Evolutionary conservation across 768 basidiomycete species (phyloP).

Genomic region (Calocybe cyanea): DNA sequence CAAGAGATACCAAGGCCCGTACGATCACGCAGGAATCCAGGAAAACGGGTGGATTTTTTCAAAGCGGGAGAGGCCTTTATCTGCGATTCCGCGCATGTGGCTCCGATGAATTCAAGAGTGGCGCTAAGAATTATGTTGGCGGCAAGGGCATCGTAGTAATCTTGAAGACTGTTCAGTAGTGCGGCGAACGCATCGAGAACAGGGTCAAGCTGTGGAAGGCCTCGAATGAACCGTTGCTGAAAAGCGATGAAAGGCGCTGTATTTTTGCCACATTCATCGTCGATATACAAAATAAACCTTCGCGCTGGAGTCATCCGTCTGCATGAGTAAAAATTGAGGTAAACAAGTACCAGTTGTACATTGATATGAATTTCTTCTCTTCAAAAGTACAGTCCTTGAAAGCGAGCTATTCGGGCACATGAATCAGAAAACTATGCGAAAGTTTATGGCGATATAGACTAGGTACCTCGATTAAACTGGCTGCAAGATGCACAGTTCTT

Average conservation of each 20-base stretch:
- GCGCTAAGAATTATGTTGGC: slow-evolving; percentile 17
- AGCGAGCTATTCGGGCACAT: slow-evolving; percentile 14
- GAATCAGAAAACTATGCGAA: neutral
- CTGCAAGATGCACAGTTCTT: slow-evolving; percentile 6
- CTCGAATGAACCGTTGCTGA: slow-evolving; percentile 14
- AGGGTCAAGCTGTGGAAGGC: slow-evolving; percentile 16
- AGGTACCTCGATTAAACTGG: slow-evolving; percentile 10
- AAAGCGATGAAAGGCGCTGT: slow-evolving; percentile 10
- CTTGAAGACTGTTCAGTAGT: slow-evolving; percentile 9
- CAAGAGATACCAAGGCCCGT: slow-evolving; percentile 13
- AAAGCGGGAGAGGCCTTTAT: slow-evolving; percentile 7
- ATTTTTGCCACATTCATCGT: slow-evolving; percentile 14
- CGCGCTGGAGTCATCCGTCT: no score
- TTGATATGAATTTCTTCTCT: slow-evolving; percentile 14
- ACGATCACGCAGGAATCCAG: slow-evolving; percentile 20
- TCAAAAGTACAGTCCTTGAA: slow-evolving; percentile 16
- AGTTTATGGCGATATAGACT: neutral
- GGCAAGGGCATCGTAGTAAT: slow-evolving; percentile 15
- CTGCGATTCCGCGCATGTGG: slow-evolving; percentile 15
- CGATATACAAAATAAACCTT: slow-evolving; percentile 20
- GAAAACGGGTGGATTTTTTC: slow-evolving; percentile 11
- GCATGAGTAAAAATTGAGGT: neutral
- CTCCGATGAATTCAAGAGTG: slow-evolving; percentile 16
- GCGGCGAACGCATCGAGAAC: slow-evolving; percentile 14
- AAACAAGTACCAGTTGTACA: slow-evolving; percentile 17